phyloP scores from a whole-genome alignment of 352 stramenopile species.

The Phytopythium litorale region DNA sequence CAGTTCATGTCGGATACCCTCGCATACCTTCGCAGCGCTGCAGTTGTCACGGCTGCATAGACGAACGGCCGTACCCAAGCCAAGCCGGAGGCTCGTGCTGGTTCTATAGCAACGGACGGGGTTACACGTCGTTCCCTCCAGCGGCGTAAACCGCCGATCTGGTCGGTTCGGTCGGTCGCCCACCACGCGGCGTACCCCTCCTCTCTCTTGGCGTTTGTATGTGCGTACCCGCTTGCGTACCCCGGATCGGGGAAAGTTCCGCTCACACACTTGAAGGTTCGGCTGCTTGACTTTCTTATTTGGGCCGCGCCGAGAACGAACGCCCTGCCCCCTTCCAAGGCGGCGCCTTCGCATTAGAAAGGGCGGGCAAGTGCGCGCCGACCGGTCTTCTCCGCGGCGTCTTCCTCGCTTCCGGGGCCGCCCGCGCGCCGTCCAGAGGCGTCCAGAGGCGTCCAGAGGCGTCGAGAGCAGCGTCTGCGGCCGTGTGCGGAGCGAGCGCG shows the following conservation, averaged over 20 bases:
- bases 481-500: background rate
- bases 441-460: background rate
- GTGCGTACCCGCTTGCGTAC: background rate
- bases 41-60: constrained; percentile 2
- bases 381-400: background rate
- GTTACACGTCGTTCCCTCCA: background rate
- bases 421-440: background rate
- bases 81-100: constrained; percentile 1
- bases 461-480: background rate
- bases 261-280: constrained; percentile 3
- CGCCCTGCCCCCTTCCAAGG: background rate
- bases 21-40: too few relatives aligned
- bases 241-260: background rate
- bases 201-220: background rate
- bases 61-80: constrained; percentile 4
- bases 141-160: background rate
- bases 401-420: background rate
- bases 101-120: constrained; percentile 2
- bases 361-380: background rate
- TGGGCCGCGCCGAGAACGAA: background rate
- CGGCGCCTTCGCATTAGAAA: background rate
- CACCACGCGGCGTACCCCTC: background rate
- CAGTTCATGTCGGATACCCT: too few relatives aligned
- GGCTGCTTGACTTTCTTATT: background rate
- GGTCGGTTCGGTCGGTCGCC: background rate